phyloP scores from a whole-genome alignment of 2,329 filamentous ascomycete species.

The Penicillium sp. region DNA sequence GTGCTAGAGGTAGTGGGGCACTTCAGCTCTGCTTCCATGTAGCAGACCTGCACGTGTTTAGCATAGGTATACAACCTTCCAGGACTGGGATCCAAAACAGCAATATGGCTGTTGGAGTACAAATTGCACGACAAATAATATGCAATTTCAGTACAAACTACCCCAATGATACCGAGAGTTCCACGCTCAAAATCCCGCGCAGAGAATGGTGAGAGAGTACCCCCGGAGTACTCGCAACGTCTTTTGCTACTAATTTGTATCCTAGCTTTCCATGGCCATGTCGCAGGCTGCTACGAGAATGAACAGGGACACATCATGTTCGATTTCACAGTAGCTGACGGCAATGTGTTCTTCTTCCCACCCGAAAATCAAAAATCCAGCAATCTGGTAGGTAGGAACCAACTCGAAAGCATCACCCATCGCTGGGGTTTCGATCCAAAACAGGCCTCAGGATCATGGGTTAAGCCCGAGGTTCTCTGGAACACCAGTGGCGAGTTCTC shows the following conservation, averaged over 20 bases:
- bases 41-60: too few species aligned
- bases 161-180: too few species aligned
- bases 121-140: too few species aligned
- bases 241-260: background rate
- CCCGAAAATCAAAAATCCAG: background rate
- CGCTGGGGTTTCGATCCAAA: constrained; percentile 34
- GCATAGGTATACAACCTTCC: too few species aligned
- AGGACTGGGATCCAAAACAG: too few species aligned
- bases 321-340: background rate
- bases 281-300: background rate
- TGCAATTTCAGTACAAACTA: too few species aligned
- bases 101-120: too few species aligned
- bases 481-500: constrained; percentile 25
- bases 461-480: constrained; percentile 35
- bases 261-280: background rate
- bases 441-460: constrained; percentile 34
- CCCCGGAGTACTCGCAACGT: too few species aligned
- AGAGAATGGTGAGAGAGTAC: background rate
- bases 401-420: constrained; percentile 22
- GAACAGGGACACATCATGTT: background rate
- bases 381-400: constrained; percentile 20
- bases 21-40: too few species aligned
- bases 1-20: too few species aligned
- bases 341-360: background rate
- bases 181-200: background rate